These are phyloP conservation scores for Phaeomoniella chlamydospora DNA, from an alignment of 2,329 filamentous ascomycete genomes.

Conservation along the genomic window DNA sequence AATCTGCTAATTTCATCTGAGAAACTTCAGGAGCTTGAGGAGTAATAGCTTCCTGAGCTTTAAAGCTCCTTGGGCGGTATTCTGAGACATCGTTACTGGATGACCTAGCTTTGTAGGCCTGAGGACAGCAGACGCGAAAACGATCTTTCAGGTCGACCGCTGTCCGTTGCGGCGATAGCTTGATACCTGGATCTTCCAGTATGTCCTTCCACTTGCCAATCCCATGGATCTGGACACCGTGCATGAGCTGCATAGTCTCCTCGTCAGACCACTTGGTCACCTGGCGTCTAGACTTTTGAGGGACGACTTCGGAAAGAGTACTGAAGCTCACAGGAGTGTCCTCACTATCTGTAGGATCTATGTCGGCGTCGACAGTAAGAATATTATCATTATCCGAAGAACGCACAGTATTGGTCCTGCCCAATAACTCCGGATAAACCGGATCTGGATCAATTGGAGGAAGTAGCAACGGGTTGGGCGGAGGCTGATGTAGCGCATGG, in stretches of 20 bases:
- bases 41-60: slow-evolving; percentile 12
- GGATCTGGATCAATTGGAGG: slow-evolving; percentile 42
- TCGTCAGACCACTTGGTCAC: slow-evolving; percentile 43
- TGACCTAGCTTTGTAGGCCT: slow-evolving; percentile 20
- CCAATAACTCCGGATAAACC: not conserved
- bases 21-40: slow-evolving; percentile 20
- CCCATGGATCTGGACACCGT: slow-evolving; percentile 45
- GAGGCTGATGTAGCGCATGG: slow-evolving; percentile 49
- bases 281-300: slow-evolving; percentile 32
- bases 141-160: slow-evolving; percentile 49
- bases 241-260: slow-evolving; percentile 42
- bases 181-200: slow-evolving; percentile 38
- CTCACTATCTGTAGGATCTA: slow-evolving; percentile 1
- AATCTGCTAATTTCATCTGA: slow-evolving; percentile 10
- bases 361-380: not conserved
- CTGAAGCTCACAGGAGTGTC: slow-evolving; percentile 1
- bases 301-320: slow-evolving; percentile 5
- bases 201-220: slow-evolving; percentile 54
- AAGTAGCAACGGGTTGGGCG: slow-evolving; percentile 44
- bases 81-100: not conserved
- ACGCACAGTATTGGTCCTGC: slow-evolving; percentile 3
- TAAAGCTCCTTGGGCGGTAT: not conserved
- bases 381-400: not conserved
- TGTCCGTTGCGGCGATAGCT: slow-evolving; percentile 39
- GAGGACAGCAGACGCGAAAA: slow-evolving; percentile 40